Base-by-base conservation (phyloP, 1,139 yeast genomes). In the Hyphopichia wangnamkhiaoensis region DNA sequence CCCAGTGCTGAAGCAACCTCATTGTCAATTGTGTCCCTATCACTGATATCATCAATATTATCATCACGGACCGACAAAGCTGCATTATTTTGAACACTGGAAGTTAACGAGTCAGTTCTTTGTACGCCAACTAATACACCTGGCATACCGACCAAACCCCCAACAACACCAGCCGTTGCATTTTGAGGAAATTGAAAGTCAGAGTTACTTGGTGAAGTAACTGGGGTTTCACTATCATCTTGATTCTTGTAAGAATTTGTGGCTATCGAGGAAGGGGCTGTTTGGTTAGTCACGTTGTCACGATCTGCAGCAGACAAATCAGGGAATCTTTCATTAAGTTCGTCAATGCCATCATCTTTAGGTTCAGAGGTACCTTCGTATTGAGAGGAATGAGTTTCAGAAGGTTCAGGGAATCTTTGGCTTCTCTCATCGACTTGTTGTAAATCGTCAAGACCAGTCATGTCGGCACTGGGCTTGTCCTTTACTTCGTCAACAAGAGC, bases 21-120 rank as follows among this genome's bases (percentile, higher is more conserved):
- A 34, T 60, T 58, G 15, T 58, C 72, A 54, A 82, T 74, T 2
- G 86, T 79, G 24, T 76, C 83, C 26, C 82, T 77, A 38, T 79
- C 79, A 38, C 86, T 79, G 6, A 76, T 69, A 42, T 82, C 87
- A 34, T 79, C 79, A 37, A 72, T 65, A 44, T 72, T 71, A 52
- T 85, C 95, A 45, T 85, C 93, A 43, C 95, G 80, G 8, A 86
- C 95, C 18, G 96, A 87, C 60, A 82, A 78, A 0, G 97, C 91
- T 2, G 97, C 90, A 58, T 91, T 90, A 62, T 90, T 90, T 53
- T 87, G 94, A 15, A 90, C 95, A 40, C 96, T 87, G 0, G 96
- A 89, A 0, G 96, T 85, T 37, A 86, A 79, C 0, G 96, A 87
- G 46, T 84, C 90, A 2, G 95, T 86, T 48, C 78, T 61, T 51